These are phyloP conservation scores for Stephanocyclus meneghinianus DNA, from an alignment of 352 stramenopile species.

Conservation along the genomic window DNA sequence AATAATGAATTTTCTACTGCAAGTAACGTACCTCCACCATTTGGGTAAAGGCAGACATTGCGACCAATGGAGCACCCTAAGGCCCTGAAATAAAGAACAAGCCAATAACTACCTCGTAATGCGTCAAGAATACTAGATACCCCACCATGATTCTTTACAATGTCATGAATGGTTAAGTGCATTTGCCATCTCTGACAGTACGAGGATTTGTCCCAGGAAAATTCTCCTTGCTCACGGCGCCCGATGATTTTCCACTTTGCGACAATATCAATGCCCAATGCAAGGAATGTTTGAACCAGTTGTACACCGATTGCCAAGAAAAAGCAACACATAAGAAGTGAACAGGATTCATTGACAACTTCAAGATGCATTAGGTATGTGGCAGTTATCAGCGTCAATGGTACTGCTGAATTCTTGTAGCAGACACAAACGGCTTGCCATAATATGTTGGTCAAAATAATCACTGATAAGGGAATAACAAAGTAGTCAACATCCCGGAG, in stretches of 20 bases:
- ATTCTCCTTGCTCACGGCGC: slow-evolving; percentile 39
- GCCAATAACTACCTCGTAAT: slow-evolving; percentile 41
- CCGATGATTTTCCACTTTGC: slow-evolving; percentile 64
- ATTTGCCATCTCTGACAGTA: slow-evolving; percentile 68
- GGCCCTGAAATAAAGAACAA: slow-evolving; percentile 48
- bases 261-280: slow-evolving; percentile 46
- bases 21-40: slow-evolving; percentile 14
- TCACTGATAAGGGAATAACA: slow-evolving; percentile 40
- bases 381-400: slow-evolving; percentile 40
- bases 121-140: background rate
- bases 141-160: slow-evolving; percentile 23
- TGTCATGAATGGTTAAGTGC: slow-evolving; percentile 44
- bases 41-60: slow-evolving; percentile 62
- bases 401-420: slow-evolving; percentile 39
- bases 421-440: slow-evolving; percentile 27
- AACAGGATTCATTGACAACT: slow-evolving; percentile 15
- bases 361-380: slow-evolving; percentile 23
- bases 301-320: slow-evolving; percentile 41
- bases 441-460: slow-evolving; percentile 44
- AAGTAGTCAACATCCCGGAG: slow-evolving; percentile 53
- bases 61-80: slow-evolving; percentile 51
- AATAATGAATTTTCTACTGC: background rate
- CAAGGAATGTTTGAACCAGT: slow-evolving; percentile 24
- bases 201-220: slow-evolving; percentile 54
- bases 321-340: slow-evolving; percentile 24